Conservation (phyloP, 495 filamentous ascomycete genomes). For the Aspergillus leporis region DNA sequence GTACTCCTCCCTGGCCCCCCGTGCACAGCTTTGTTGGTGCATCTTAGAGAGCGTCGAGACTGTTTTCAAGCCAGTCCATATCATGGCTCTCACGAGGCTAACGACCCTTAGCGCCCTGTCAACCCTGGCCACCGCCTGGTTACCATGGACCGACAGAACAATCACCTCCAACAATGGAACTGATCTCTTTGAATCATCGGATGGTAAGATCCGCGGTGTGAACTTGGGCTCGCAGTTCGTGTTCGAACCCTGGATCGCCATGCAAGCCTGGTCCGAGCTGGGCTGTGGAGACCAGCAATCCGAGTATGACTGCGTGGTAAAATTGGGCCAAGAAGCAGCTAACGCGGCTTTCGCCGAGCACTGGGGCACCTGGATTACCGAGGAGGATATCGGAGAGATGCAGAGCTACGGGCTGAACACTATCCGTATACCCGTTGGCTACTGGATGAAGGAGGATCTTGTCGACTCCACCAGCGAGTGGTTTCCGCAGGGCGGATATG, state of each 20-base stretch:
- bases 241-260: conserved; percentile 61
- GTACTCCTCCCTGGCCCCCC: neutral
- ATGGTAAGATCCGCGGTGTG: conserved; percentile 58
- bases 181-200: conserved; percentile 29
- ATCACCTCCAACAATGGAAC: conserved; percentile 27
- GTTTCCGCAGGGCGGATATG: conserved; percentile 57
- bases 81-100: conserved; percentile 2
- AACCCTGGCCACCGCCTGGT: conserved; percentile 26
- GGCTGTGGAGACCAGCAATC: conserved; percentile 52
- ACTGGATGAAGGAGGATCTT: conserved; percentile 61
- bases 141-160: conserved; percentile 32
- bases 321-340: conserved; percentile 53
- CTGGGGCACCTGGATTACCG: conserved; percentile 59
- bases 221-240: conserved; percentile 62
- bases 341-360: conserved; percentile 56
- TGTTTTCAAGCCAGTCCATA: neutral
- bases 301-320: conserved; percentile 59
- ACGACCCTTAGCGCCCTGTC: conserved; percentile 10
- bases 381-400: conserved; percentile 56
- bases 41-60: neutral
- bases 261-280: conserved; percentile 50
- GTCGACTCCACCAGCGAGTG: conserved; percentile 54
- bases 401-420: conserved; percentile 57
- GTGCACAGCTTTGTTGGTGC: neutral
- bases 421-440: conserved; percentile 63